Conservation (phyloP, 345 rosid species). For the Sisymbrium irio region DNA sequence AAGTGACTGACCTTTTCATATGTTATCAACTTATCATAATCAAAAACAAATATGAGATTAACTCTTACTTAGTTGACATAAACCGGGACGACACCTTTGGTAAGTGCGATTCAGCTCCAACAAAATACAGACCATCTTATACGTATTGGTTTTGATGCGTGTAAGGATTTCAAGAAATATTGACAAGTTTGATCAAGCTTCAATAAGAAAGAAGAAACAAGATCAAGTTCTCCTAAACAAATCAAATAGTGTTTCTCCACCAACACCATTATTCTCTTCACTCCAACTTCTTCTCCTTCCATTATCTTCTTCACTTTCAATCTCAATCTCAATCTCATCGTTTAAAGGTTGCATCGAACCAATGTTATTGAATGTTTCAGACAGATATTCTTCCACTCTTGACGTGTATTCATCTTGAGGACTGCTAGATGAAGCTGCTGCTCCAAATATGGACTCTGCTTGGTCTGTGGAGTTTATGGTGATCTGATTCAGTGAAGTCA, state of each 20-base stretch:
- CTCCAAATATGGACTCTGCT: conserved; percentile 48
- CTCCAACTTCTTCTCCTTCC: conserved; percentile 11
- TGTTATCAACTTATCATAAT: no score
- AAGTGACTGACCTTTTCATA: no score
- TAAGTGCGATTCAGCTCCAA: no score
- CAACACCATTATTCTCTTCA: conserved; percentile 31
- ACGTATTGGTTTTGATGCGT: no score
- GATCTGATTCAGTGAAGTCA: conserved; percentile 60
- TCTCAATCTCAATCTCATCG: conserved; percentile 36
- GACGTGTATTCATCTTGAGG: conserved; percentile 42
- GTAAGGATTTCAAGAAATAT: conserved; percentile 14
- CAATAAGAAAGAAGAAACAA: background rate
- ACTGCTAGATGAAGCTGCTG: conserved; percentile 28
- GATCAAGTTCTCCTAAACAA: conserved; percentile 53
- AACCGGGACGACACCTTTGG: no score
- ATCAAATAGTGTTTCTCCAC: conserved; percentile 51
- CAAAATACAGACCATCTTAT: no score
- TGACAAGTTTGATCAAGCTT: conserved; percentile 14
- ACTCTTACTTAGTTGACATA: no score
- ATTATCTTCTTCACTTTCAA: conserved; percentile 46
- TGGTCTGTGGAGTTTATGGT: conserved; percentile 53
- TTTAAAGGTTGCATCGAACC: conserved; percentile 33
- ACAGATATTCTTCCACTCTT: conserved; percentile 58
- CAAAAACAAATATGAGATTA: no score
- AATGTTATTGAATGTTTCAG: conserved; percentile 46